Base-by-base conservation (phyloP, 2,329 filamentous ascomycete species). In the Cladosporium oxysporum region DNA sequence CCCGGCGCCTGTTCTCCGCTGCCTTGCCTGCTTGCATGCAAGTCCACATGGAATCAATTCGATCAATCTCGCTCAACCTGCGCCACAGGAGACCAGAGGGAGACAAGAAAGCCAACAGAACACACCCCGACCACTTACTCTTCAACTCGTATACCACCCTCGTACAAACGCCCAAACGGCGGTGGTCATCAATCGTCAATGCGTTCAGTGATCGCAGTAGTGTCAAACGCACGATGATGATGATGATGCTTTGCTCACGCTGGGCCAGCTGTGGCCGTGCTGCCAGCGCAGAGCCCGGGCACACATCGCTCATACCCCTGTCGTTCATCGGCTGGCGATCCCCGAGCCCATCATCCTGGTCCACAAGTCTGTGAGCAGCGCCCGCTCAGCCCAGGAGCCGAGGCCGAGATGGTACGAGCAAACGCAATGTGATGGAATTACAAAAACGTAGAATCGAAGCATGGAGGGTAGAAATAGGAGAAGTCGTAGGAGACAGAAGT, bases 271-370 rank as follows among this genome's bases (percentile, higher is more conserved):
- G 58, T 33, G 37, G 26, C 58, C 47, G 58, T 41, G 58, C 23
- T 33, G 37, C 37, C 58, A 60, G 58, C 58, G 58, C 23, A 60
- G 58, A 37, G 26, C 58, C 28, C 18, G 23, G 35, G 26, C 21
- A 29, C 31, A 18, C 18, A n/a, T 44, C 37, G 5, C 11, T 53
- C 41, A 47, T n/a, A 60, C 58, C 58, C 58, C 41, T 60, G 58
- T 60, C 58, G 58, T 60, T 49, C 52, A 55, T 55, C 52, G 52
- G 52, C 41, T 50, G 41, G 18, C 58, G 47, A 49, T 60, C 37
- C 58, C 58, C 58, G 58, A 60, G 28, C 58, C 58, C 41, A 16
- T 60, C 58, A 49, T 60, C 58, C 58, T 28, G 58, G 58, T 60
- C 28, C 50, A n/a, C 12, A 47, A 47, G 41, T 58, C 33, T 44